A percentile compares a stretch with the other conserved stretches of the same genome.
phyloP scores from a whole-genome alignment of 2,329 filamentous ascomycete genomes.

The Clonostachys rosea region DNA sequence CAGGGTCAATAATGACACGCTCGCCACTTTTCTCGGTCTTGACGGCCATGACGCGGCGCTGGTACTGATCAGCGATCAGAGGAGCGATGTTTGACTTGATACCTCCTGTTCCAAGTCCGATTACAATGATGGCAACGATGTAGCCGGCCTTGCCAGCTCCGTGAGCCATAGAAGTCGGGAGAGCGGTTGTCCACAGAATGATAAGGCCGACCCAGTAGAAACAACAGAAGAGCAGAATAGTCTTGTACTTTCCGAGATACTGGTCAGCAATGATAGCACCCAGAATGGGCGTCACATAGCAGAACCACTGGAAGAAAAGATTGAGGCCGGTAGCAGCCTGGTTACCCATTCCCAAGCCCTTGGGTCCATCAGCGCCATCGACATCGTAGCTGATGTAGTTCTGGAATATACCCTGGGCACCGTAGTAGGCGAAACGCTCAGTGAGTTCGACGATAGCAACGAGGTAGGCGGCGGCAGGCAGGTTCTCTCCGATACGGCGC shows the following conservation, averaged over 20 bases:
- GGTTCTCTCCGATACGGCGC: slow-evolving; percentile 47
- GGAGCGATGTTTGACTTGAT: slow-evolving; percentile 63
- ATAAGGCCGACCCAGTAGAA: slow-evolving; percentile 55
- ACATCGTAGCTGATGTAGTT: slow-evolving; percentile 24
- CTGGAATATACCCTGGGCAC: slow-evolving; percentile 20
- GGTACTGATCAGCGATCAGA: slow-evolving; percentile 62
- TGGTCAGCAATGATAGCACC: slow-evolving; percentile 53
- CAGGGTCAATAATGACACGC: slow-evolving; percentile 62
- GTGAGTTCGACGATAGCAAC: slow-evolving; percentile 24
- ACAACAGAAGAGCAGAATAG: slow-evolving; percentile 51
- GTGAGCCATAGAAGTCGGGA: slow-evolving; percentile 25
- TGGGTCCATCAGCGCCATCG: slow-evolving; percentile 29
- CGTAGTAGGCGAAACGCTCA: slow-evolving; percentile 21
- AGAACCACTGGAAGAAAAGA: slow-evolving; percentile 51
- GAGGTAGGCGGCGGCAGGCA: slow-evolving; percentile 50
- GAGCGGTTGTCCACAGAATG: slow-evolving; percentile 46
- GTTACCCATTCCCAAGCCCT: slow-evolving; percentile 50
- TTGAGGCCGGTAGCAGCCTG: slow-evolving; percentile 49
- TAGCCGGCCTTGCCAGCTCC: slow-evolving; percentile 42
- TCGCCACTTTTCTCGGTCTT: slow-evolving; percentile 43
- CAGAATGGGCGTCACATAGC: slow-evolving; percentile 31
- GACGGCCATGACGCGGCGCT: slow-evolving; percentile 44
- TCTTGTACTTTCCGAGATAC: slow-evolving; percentile 57
- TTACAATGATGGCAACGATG: slow-evolving; percentile 53
- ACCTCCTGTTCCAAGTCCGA: slow-evolving; percentile 62